Evolutionary conservation across 768 basidiomycete genomes (phyloP), one percentile per base, ranked within the genome.

Genomic region (Agaricus blazei): DNA sequence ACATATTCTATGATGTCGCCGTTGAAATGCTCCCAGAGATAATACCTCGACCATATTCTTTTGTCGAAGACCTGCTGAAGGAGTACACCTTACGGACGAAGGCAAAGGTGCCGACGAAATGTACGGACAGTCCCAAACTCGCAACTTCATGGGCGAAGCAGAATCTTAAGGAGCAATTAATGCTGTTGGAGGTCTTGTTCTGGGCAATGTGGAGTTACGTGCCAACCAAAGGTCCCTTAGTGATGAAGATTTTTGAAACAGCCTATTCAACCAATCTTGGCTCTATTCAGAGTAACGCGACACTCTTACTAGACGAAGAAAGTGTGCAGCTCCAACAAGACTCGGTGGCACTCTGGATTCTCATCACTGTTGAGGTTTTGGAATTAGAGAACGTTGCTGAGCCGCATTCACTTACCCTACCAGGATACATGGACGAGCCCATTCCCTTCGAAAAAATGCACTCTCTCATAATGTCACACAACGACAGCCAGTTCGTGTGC

Each of bases 121-220:
- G 76, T 23, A 67, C 60, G n/a, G 67, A 69, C 2, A 77, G 88
- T 59, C 85, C 84, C 15, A 77, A 75, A 58, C 73, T 75, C 15
- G 84, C 82, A 9, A 77, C 83, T n/a, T 68, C 71, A 40, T 88
- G 85, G 82, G 86, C 81, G 38, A 89, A 87, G 70, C 86, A 92
- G 67, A 87, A 82, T 63, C 64, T 79, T 31, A 82, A 80, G 63
- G 87, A 94, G 63, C 95, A 96, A 66, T 72, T 93, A 41, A 83
- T 85, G 9, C 65, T 93, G 42, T 72, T 97, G 48, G 92, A 97
- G 60, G 82, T 95, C 34, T 75, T 97, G 44, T 98, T 97, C 69
- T 91, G 90, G 83, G 79, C 84, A 4, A 86, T 93, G 81, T 95
- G 88, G 84, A 83, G 80, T 11, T 85, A 83, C 55, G 80, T 82